Conservation (phyloP, 2,329 filamentous ascomycete species). For the Aspergillus neoniger region DNA sequence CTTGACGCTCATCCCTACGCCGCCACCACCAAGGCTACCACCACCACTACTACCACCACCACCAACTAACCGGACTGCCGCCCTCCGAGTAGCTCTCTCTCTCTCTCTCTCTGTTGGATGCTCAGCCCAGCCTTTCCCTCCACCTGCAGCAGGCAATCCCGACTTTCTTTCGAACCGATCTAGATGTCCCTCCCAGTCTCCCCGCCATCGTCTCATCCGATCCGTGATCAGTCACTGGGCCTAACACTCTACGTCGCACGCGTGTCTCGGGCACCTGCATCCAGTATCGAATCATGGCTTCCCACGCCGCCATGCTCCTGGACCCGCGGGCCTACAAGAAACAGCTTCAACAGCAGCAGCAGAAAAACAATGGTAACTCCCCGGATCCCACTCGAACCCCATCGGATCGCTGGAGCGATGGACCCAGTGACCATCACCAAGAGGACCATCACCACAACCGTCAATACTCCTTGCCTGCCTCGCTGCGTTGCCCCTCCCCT, state of each 20-base stretch:
- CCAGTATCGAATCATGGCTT: conserved; percentile 35
- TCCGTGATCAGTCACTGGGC: conserved; percentile 1
- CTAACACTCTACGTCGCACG: neutral
- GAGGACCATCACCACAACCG: conserved; percentile 14
- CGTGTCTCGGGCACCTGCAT: conserved; percentile 20
- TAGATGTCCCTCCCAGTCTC: neutral
- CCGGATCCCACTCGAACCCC: conserved; percentile 12
- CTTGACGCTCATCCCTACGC: conserved; percentile 4
- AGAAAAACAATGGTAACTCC: conserved; percentile 38
- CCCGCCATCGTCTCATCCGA: neutral
- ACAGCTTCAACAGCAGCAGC: conserved; percentile 29
- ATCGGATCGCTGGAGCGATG: conserved; percentile 14
- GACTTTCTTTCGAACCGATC: neutral
- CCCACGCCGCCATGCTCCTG: conserved; percentile 46
- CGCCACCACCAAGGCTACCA: too few species aligned
- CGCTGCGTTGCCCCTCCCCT: conserved; percentile 17
- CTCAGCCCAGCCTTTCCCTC: neutral
- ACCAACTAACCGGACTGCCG: neutral
- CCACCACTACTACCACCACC: too few species aligned
- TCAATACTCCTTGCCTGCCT: conserved; percentile 17
- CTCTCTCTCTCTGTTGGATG: neutral
- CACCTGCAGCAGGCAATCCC: neutral
- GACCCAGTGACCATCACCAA: conserved; percentile 1
- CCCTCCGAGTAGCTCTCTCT: neutral
- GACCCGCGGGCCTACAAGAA: conserved; percentile 47